phyloP scores from a whole-genome alignment of 805 yeast species.

The Ogataea neopini region DNA sequence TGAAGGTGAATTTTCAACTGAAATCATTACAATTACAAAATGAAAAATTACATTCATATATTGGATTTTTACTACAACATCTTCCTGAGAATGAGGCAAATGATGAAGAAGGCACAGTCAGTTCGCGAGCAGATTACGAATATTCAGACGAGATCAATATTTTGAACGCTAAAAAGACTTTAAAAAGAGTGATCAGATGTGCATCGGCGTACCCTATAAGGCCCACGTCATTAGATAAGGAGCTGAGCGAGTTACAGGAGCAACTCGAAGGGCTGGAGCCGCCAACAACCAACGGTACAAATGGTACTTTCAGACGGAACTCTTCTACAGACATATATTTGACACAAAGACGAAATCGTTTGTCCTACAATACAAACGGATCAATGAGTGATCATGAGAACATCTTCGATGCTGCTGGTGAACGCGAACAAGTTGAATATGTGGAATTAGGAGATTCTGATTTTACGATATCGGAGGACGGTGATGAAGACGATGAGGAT shows the following conservation, averaged over 20 bases:
- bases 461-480: constrained; percentile 24
- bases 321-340: constrained; percentile 15
- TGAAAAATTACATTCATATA: constrained; percentile 56
- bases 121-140: constrained; percentile 34
- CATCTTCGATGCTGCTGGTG: constrained; percentile 23
- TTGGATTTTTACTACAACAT: constrained; percentile 56
- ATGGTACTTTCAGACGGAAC: constrained; percentile 11
- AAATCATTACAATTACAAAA: constrained; percentile 55
- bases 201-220: constrained; percentile 36
- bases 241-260: constrained; percentile 2
- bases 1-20: constrained; percentile 52
- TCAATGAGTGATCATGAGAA: constrained; percentile 21
- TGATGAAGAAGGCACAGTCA: constrained; percentile 27
- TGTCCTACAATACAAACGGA: constrained; percentile 22
- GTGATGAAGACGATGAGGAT: constrained; percentile 20
- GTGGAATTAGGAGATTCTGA: constrained; percentile 34
- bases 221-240: constrained; percentile 15
- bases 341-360: constrained; percentile 14
- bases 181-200: constrained; percentile 36
- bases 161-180: constrained; percentile 45
- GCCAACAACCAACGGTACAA: too few species aligned
- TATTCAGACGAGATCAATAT: constrained; percentile 57
- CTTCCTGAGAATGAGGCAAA: constrained; percentile 16
- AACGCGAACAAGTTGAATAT: constrained; percentile 28
- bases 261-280: constrained; percentile 6